Evolutionary conservation across 2,329 filamentous ascomycete species (phyloP), one percentile per base, ranked within the genome.

Genomic region (Saccharata proteae): DNA sequence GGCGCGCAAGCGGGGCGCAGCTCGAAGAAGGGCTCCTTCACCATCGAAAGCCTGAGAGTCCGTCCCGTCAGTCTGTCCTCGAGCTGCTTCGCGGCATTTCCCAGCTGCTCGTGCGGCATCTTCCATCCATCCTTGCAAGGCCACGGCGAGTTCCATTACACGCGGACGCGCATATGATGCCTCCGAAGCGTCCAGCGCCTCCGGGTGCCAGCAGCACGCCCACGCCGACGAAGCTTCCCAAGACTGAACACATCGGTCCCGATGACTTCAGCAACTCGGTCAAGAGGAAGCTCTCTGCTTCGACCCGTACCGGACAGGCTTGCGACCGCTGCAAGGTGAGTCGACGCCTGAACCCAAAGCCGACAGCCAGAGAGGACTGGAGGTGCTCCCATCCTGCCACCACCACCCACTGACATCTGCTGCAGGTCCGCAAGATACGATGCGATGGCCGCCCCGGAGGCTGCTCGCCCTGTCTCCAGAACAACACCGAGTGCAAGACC

Each of bases 321-420:
- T 92, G 83, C 65, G 83, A 92, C 57, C 69, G 84, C 34, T 92
- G 84, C 67, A 90, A 88, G 69, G 79, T 82, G 55, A 44, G 66
- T 32, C 35, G 35, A 26, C 23, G 20, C 27, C 23, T 2, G 10
- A 10, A 29, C 22, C 15, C n/a, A n/a, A n/a, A n/a, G 12, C 24
- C 15, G 15, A n/a, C 12, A 14, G 10, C 15, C 26, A 23, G 26
- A 21, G 23, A 20, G 32, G 20, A 30, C 26, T 27, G 16, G 16
- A 21, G 19, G 16, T 14, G 15, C 15, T 16, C 19, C 23, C 16
- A 31, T 13, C n/a, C n/a, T n/a, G n/a, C n/a, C n/a, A 22, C 8
- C 8, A 22, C 20, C 8, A 22, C 11, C 12, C 11, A 18, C 30
- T 33, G 29, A 34, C 30, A 24, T 22, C 20, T 16, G 19, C 26